Conservation (phyloP, 2,329 filamentous ascomycete genomes). For the Arthrobotrys conoides region DNA sequence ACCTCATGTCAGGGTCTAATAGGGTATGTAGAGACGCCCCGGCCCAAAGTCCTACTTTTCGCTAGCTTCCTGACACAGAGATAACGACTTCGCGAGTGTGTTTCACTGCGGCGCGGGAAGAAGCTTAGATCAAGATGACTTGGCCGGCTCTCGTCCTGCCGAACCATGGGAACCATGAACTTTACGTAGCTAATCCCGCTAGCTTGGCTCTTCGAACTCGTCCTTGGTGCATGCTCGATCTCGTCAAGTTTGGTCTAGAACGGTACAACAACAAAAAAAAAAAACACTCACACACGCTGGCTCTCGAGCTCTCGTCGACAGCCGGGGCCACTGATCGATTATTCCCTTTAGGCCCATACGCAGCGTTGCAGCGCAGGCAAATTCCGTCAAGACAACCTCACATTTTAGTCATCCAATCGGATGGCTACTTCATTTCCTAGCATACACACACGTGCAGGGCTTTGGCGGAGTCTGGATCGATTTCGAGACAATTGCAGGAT, state of each 20-base stretch:
- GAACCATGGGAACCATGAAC: constrained; percentile 8
- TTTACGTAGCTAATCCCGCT: background rate
- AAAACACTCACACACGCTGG: background rate
- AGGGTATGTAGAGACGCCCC: constrained; percentile 21
- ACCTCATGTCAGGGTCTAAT: constrained; percentile 3
- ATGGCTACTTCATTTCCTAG: constrained; percentile 17
- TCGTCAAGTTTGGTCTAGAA: constrained; percentile 23
- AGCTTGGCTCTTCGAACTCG: background rate
- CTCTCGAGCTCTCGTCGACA: background rate
- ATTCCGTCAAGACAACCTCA: background rate
- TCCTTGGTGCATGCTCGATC: too few relatives aligned
- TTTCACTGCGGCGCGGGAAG: constrained; percentile 8
- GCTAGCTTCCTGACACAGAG: constrained; percentile 6
- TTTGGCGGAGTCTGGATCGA: background rate
- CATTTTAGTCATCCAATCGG: constrained; percentile 33
- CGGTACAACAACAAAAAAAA: constrained; percentile 3
- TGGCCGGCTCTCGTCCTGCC: constrained; percentile 1
- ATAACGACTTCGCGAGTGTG: constrained; percentile 9
- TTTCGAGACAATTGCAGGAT: background rate
- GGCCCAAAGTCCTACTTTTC: background rate
- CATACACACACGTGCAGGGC: constrained; percentile 23
- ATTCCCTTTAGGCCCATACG: background rate
- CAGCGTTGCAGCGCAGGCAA: too few relatives aligned
- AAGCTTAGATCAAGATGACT: constrained; percentile 15
- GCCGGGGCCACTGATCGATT: background rate